Conservation (phyloP, 2,329 filamentous ascomycete species). For the Pseudogymnoascus sp. region DNA sequence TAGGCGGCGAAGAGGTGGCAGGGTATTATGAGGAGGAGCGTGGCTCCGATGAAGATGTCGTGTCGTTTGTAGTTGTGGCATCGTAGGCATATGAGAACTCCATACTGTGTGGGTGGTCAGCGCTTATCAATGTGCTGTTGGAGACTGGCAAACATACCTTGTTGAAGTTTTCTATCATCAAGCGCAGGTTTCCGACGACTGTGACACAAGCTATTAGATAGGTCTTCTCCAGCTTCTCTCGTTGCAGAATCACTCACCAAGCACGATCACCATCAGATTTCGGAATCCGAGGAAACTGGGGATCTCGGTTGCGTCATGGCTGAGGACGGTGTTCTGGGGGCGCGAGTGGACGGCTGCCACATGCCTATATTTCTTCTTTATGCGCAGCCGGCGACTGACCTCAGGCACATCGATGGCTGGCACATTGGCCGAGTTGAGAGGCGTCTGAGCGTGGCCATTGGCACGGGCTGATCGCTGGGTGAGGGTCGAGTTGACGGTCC, state of each 20-base stretch:
- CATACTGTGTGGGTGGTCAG: constrained; percentile 48
- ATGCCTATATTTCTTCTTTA: constrained; percentile 74
- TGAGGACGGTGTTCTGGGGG: constrained; percentile 68
- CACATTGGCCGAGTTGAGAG: constrained; percentile 8
- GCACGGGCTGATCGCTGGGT: constrained; percentile 1
- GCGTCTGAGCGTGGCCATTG: constrained; percentile 4
- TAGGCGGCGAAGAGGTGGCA: constrained; percentile 87
- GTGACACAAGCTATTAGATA: constrained; percentile 10
- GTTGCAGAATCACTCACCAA: constrained; percentile 47
- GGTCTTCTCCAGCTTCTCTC: constrained; percentile 5
- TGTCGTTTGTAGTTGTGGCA: constrained; percentile 80
- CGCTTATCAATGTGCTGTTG: not conserved
- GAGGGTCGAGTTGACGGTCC: constrained; percentile 3
- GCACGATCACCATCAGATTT: constrained; percentile 90
- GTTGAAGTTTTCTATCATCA: constrained; percentile 95
- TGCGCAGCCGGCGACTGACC: not conserved
- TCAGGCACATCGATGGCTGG: not conserved
- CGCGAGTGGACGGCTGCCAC: constrained; percentile 75
- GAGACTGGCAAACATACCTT: constrained; percentile 56
- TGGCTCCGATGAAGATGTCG: constrained; percentile 65
- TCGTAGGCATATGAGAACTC: constrained; percentile 82
- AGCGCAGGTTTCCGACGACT: constrained; percentile 87
- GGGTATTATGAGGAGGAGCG: constrained; percentile 80
- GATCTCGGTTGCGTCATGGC: constrained; percentile 64
- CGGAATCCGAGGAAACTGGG: constrained; percentile 90